A percentile compares a stretch with the other conserved stretches of the same genome.
Evolutionary conservation across 192 early-diverging fungal genomes (phyloP).

Genomic region (Linnemannia elongata): DNA sequence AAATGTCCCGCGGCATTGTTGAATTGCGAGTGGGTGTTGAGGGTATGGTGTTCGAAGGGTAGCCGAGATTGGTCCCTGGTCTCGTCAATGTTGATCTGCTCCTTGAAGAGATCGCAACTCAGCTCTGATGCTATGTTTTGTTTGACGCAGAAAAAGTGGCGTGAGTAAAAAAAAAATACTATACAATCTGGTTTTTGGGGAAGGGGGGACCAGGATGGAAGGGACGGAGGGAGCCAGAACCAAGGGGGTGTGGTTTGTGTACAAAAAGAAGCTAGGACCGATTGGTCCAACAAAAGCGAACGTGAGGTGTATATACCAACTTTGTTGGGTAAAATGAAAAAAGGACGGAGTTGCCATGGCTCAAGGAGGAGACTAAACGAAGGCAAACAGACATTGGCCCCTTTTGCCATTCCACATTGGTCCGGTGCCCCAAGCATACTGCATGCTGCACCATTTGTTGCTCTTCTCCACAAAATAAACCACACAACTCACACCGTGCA

Average conservation of each 20-base stretch:
- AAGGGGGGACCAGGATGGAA: background rate
- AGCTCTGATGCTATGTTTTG: slow-evolving; percentile 38
- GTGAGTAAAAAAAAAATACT: slow-evolving; percentile 2
- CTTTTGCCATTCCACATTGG: background rate
- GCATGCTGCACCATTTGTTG: background rate
- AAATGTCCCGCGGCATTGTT: slow-evolving; percentile 3
- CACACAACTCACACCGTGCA: background rate
- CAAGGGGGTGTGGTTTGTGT: slow-evolving; percentile 3
- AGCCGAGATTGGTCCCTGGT: slow-evolving; percentile 30
- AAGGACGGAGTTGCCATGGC: background rate
- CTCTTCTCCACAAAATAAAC: background rate
- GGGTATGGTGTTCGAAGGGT: slow-evolving; percentile 21
- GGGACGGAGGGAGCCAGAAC: background rate
- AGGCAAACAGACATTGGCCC: background rate
- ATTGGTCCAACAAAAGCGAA: background rate
- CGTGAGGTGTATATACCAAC: background rate
- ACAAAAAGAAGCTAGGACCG: background rate
- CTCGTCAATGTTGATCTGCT: slow-evolving; percentile 38
- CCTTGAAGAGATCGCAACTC: slow-evolving; percentile 56
- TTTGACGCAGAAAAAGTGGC: background rate
- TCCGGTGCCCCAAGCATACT: background rate
- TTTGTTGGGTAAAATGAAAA: slow-evolving; percentile 24
- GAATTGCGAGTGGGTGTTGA: background rate
- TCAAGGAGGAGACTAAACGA: background rate
- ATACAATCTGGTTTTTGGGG: background rate